phyloP scores from a whole-genome alignment of 2,329 filamentous ascomycete species.

The Trichophyton schoenleinii region DNA sequence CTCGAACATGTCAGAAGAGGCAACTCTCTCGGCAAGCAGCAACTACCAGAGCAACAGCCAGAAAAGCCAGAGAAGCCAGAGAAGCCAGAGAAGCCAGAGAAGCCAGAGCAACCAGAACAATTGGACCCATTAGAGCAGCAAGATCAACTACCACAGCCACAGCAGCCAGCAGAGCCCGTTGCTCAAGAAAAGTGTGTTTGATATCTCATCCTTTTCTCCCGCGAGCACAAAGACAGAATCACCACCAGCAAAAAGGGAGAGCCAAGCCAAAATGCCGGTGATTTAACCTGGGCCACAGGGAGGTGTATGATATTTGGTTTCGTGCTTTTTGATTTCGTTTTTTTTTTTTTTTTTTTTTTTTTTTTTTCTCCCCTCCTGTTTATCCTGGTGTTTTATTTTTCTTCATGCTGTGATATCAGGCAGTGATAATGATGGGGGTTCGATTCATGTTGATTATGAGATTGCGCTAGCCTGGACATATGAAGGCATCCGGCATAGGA shows the following conservation, averaged over 20 bases:
- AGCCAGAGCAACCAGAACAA: no score
- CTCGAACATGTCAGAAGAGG: background rate
- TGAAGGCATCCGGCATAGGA: background rate
- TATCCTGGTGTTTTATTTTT: no score
- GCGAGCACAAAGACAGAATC: background rate
- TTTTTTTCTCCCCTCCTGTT: no score
- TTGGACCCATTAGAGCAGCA: no score
- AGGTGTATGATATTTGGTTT: constrained; percentile 1
- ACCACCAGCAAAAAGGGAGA: background rate
- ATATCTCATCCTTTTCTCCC: background rate
- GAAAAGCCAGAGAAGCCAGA: no score
- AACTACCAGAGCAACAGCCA: background rate
- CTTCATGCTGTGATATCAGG: background rate
- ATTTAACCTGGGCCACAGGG: background rate
- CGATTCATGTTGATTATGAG: background rate
- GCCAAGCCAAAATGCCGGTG: background rate
- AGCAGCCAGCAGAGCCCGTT: background rate
- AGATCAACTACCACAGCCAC: background rate
- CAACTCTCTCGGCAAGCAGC: background rate
- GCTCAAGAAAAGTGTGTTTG: background rate
- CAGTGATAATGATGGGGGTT: background rate
- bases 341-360: background rate
- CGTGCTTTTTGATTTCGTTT: background rate
- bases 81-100: no score
- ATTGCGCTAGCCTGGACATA: background rate